A percentile compares a stretch with the other conserved stretches of the same genome.
These are phyloP conservation scores for Magnolia changhungtana DNA, from an alignment of 164 flowering plant species.

Conservation along the genomic window DNA sequence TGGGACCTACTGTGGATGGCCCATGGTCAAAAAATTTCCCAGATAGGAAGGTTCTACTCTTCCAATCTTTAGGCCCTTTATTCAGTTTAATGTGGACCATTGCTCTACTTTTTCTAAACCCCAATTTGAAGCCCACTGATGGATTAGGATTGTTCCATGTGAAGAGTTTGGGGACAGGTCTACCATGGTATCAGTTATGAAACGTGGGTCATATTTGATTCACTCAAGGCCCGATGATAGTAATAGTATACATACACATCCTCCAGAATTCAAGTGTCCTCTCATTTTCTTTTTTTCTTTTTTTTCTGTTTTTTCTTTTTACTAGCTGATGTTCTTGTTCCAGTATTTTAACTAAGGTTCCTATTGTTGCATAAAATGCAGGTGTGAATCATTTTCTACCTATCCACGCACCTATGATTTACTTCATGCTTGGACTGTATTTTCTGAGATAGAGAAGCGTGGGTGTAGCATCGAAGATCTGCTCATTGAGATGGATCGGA, in stretches of 20 bases:
- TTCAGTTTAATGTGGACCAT: too few relatives aligned
- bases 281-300: not conserved
- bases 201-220: not conserved
- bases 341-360: not conserved
- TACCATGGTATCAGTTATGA: not conserved
- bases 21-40: too few relatives aligned
- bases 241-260: too few relatives aligned
- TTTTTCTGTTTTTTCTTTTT: too few relatives aligned
- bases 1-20: too few relatives aligned
- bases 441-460: conserved; percentile 55
- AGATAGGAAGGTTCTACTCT: too few relatives aligned
- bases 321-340: not conserved
- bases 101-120: not conserved
- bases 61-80: too few relatives aligned
- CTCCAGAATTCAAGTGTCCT: not conserved
- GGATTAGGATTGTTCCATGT: not conserved
- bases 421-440: conserved; percentile 77
- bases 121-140: not conserved
- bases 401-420: conserved; percentile 94
- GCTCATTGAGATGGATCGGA: conserved; percentile 87
- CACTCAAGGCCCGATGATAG: not conserved
- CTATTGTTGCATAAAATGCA: conserved; percentile 17
- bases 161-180: not conserved
- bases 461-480: conserved; percentile 79
- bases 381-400: conserved; percentile 89